Conservation (phyloP, 1,139 yeast genomes). For the Yamadazyma dendronema region DNA sequence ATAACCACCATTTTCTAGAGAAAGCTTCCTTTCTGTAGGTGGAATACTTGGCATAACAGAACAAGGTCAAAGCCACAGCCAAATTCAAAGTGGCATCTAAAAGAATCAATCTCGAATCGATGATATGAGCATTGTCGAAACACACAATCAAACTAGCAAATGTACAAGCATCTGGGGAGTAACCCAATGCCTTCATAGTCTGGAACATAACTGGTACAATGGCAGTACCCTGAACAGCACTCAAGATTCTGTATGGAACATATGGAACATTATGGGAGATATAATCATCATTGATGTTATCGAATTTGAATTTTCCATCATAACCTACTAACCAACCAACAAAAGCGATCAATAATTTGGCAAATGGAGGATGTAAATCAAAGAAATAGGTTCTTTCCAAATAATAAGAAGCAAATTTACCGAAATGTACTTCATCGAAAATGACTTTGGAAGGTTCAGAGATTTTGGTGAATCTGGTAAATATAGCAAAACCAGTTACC, state of each 20-base stretch:
- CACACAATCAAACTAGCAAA: constrained; percentile 80
- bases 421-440: constrained; percentile 97
- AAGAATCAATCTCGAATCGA: constrained; percentile 85
- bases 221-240: constrained; percentile 79
- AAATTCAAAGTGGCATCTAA: constrained; percentile 87
- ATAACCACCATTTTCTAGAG: constrained; percentile 73
- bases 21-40: constrained; percentile 71
- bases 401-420: constrained; percentile 90
- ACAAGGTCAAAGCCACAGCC: constrained; percentile 77
- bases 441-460: constrained; percentile 84
- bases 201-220: constrained; percentile 81
- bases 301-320: constrained; percentile 88
- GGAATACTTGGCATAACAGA: constrained; percentile 74
- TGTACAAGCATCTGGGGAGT: constrained; percentile 73
- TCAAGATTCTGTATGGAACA: constrained; percentile 77
- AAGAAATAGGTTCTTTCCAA: constrained; percentile 83
- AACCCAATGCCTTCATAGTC: constrained; percentile 82
- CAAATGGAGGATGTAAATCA: constrained; percentile 98
- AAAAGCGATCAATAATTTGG: constrained; percentile 85
- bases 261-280: constrained; percentile 79
- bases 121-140: constrained; percentile 87
- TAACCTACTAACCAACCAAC: constrained; percentile 90
- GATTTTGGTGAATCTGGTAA: constrained; percentile 68
- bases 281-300: constrained; percentile 84
- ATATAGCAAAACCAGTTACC: constrained; percentile 66